Percentiles rank a stretch among this genome's conserved stretches.
These are phyloP conservation scores for Phytophthora podocarpi DNA, from an alignment of 352 stramenopile genomes.

Conservation along the genomic window DNA sequence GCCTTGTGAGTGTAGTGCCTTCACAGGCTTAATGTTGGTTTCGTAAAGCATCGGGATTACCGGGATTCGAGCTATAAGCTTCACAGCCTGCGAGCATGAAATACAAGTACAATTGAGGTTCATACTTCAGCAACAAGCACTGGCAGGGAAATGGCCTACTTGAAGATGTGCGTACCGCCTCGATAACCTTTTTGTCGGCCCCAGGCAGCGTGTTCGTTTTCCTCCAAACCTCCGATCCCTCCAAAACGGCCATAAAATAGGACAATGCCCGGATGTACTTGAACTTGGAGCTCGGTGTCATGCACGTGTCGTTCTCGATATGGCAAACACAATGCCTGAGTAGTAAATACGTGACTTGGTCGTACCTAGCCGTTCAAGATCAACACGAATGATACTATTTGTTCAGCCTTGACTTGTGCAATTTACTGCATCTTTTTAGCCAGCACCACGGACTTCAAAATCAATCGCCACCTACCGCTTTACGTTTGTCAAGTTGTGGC, in stretches of 20 bases:
- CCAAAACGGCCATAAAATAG: conserved; percentile 53
- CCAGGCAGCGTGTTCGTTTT: conserved; percentile 37
- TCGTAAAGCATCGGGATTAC: conserved; percentile 61
- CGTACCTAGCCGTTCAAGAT: conserved; percentile 40
- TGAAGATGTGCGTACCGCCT: conserved; percentile 46
- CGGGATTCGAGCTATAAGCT: conserved; percentile 47
- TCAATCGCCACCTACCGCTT: conserved; percentile 52
- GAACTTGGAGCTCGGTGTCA: conserved; percentile 46
- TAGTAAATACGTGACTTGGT: conserved; percentile 64
- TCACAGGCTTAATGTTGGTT: conserved; percentile 48
- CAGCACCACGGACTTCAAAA: background rate
- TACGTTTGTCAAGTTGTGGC: conserved; percentile 68
- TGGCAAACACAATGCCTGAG: conserved; percentile 54
- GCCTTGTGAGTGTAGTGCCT: conserved; percentile 17
- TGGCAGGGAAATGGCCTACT: conserved; percentile 18
- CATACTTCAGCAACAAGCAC: background rate
- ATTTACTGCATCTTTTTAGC: background rate
- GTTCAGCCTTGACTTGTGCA: background rate
- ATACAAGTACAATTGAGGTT: conserved; percentile 1
- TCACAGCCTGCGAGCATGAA: conserved; percentile 36
- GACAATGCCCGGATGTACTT: conserved; percentile 59
- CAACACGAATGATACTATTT: background rate
- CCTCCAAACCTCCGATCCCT: conserved; percentile 32
- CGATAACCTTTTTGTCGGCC: conserved; percentile 59
- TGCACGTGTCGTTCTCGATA: conserved; percentile 45